Base-by-base conservation (phyloP, 805 yeast species). In the Hermanozyma aechmeae region DNA sequence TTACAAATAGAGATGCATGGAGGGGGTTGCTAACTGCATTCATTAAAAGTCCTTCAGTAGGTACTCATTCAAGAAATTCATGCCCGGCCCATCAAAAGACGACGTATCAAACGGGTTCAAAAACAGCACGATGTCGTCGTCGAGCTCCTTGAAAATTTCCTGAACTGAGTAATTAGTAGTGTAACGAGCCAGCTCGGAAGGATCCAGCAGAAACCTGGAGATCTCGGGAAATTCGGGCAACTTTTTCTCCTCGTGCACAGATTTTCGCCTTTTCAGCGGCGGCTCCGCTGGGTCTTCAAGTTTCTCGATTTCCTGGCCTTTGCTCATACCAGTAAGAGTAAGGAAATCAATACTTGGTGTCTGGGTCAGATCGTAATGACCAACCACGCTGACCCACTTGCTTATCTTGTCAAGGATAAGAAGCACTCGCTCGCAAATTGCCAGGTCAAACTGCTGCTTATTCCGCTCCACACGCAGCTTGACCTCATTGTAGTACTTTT, bases 231-330 rank as follows among this genome's bases (percentile, higher is more conserved):
- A 24, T 13, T 11, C 21, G 11, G 13, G 13, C 27, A 13, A 13
- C 23, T 18, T 23, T 26, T 24, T 24, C 23, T 28, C 21, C 17
- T 14, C 16, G 16, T 7, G 17, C 16, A n/a, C 24, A n/a, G 15
- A 12, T 11, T 9, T 25, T 23, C 15, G 6, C 18, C 9, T 5
- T 23, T n/a, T 16, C 27, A 11, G 37, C 46, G 23, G 23, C 9
- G 14, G 13, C 6, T 11, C 11, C 15, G 45, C 44, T 7, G 58
- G 58, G 9, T 40, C 43, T n/a, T 44, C 38, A 16, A 53, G 41
- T 25, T 43, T 47, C 32, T 56, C 60, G 12, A 56, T 46, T 34
- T 56, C 57, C 30, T 42, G 43, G 29, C 49, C 56, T 35, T 49
- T 53, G 34, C 54, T 53, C 36, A 50, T 46, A 27, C 44, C 44